These are phyloP conservation scores for Colletotrichum sp. DNA, from an alignment of 2,329 filamentous ascomycete genomes.

Conservation along the genomic window DNA sequence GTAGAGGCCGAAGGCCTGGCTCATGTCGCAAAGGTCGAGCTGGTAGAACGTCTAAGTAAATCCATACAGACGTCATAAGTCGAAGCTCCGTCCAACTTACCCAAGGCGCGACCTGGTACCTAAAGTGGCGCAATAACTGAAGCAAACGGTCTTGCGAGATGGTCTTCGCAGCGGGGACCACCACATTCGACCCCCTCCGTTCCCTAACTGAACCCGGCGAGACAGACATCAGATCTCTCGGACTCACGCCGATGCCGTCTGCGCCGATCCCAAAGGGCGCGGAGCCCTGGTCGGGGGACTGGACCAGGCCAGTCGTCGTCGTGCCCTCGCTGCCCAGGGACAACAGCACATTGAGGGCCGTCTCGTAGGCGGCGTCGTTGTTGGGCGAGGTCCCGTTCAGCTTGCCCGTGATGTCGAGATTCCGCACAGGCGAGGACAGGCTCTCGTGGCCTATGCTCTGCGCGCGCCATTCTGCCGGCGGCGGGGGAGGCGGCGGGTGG, in stretches of 20 bases:
- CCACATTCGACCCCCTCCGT: background rate
- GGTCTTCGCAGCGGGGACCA: background rate
- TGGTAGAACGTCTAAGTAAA: conserved; percentile 11
- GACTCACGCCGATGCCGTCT: background rate
- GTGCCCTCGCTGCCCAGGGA: conserved; percentile 34
- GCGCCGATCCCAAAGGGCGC: background rate
- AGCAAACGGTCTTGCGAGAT: conserved; percentile 24
- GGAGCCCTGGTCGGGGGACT: background rate
- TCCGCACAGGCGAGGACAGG: background rate
- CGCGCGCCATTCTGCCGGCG: background rate
- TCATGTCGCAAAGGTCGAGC: conserved; percentile 48
- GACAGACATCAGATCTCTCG: background rate
- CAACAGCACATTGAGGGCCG: conserved; percentile 36
- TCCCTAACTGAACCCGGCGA: background rate
- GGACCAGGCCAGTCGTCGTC: background rate
- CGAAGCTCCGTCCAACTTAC: conserved; percentile 30
- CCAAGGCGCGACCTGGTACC: conserved; percentile 51
- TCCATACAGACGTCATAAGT: background rate
- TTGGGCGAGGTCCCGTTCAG: background rate
- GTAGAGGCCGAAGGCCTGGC: conserved; percentile 44
- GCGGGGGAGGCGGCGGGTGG: background rate
- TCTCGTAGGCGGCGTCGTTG: conserved; percentile 30
- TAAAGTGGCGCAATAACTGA: conserved; percentile 44
- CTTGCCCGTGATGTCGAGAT: background rate
- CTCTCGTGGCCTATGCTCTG: conserved; percentile 1